These are phyloP conservation scores for Apiospora aurea DNA, from an alignment of 2,329 filamentous ascomycete species.

Conservation along the genomic window DNA sequence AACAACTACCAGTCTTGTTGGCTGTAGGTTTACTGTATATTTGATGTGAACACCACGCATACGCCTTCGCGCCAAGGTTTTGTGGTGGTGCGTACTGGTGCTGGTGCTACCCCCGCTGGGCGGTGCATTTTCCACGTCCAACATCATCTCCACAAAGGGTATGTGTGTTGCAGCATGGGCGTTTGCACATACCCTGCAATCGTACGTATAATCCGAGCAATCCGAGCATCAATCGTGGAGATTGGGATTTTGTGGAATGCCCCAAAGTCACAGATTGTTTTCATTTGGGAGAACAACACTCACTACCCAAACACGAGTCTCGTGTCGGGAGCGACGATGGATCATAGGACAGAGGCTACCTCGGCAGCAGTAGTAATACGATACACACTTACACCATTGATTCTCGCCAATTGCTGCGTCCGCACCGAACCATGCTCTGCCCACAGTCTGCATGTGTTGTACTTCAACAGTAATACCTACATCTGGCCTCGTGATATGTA, in stretches of 20 bases:
- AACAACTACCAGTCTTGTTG: too few relatives aligned
- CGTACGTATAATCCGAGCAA: conserved; percentile 14
- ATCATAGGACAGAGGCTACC: not conserved
- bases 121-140: not conserved
- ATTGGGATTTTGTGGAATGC: not conserved
- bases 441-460: not conserved
- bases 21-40: not conserved
- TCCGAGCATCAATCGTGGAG: conserved; percentile 11
- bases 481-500: not conserved
- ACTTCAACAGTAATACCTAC: not conserved
- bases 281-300: not conserved
- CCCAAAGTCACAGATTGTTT: not conserved
- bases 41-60: not conserved
- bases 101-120: conserved; percentile 1
- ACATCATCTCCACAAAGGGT: conserved; percentile 2
- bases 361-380: not conserved
- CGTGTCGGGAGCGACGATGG: conserved; percentile 11
- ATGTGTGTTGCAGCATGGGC: conserved; percentile 1
- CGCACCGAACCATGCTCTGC: not conserved
- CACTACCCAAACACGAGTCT: conserved; percentile 5
- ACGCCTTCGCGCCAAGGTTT: not conserved
- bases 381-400: not conserved
- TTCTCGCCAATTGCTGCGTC: not conserved
- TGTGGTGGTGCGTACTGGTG: conserved; percentile 2
- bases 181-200: not conserved